These are phyloP conservation scores for Yamadazyma triangularis DNA, from an alignment of 1,139 yeast genomes.

Conservation along the genomic window DNA sequence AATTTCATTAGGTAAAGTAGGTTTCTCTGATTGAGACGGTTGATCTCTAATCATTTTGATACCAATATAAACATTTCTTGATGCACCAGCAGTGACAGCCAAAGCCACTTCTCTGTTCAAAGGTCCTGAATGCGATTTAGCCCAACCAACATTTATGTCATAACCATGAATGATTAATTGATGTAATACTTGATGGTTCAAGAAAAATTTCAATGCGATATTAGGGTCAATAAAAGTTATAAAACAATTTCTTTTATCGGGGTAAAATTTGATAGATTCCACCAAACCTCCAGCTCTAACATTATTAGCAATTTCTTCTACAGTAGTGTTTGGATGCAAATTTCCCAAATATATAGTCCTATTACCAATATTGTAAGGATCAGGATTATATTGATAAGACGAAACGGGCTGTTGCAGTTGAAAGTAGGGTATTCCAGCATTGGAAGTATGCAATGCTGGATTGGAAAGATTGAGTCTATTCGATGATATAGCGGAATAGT, in stretches of 20 bases:
- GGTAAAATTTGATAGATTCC: conserved; percentile 34
- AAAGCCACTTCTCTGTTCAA: conserved; percentile 32
- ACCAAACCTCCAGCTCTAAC: conserved; percentile 48
- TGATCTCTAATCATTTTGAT: conserved; percentile 24
- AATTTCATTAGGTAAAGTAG: conserved; percentile 36
- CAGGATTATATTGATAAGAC: conserved; percentile 12
- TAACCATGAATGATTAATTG: conserved; percentile 44
- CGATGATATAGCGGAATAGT: not conserved
- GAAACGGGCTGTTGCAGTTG: not conserved
- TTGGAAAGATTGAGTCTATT: not conserved
- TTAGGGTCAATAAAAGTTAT: conserved; percentile 42
- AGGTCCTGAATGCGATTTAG: conserved; percentile 42
- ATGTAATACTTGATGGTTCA: conserved; percentile 43
- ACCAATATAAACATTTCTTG: conserved; percentile 46
- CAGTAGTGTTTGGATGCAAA: conserved; percentile 39
- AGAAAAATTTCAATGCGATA: conserved; percentile 37
- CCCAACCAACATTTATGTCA: conserved; percentile 46
- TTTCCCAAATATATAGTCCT: conserved; percentile 44
- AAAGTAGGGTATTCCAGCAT: not conserved
- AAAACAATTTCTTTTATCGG: conserved; percentile 38
- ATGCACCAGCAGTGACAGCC: conserved; percentile 48
- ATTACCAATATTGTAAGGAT: conserved; percentile 31
- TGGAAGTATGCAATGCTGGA: conserved; percentile 1
- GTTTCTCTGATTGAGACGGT: conserved; percentile 6
- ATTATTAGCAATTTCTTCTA: conserved; percentile 48